These are phyloP conservation scores for Naganishia antarctica DNA, from an alignment of 768 basidiomycete species.

Conservation along the genomic window DNA sequence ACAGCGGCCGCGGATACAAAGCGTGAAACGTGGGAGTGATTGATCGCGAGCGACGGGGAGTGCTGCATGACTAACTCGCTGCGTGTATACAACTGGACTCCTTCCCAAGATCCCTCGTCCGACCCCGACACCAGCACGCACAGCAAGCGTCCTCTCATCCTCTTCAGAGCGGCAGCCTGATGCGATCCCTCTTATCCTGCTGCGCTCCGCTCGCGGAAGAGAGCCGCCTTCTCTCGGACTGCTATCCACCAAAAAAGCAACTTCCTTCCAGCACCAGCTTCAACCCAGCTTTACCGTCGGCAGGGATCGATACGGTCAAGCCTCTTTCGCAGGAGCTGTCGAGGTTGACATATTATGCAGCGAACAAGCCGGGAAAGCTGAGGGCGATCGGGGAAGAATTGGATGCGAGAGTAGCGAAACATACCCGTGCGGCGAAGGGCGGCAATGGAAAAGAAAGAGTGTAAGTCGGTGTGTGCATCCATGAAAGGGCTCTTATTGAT, in stretches of 20 bases:
- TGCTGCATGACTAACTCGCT: too few relatives aligned
- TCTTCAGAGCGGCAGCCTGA: too few relatives aligned
- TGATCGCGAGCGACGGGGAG: background rate
- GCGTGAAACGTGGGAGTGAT: constrained; percentile 11
- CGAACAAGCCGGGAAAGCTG: constrained; percentile 44
- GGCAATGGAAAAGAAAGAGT: constrained; percentile 75
- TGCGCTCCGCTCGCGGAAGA: constrained; percentile 54
- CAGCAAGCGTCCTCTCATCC: too few relatives aligned
- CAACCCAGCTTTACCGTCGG: constrained; percentile 8
- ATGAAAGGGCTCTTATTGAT: too few relatives aligned
- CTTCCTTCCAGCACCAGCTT: constrained; percentile 16
- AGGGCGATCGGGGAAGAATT: constrained; percentile 39
- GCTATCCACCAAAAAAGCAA: constrained; percentile 30
- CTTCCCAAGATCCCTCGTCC: background rate
- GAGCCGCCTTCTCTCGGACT: constrained; percentile 28
- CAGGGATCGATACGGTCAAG: constrained; percentile 37
- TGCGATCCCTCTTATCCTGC: constrained; percentile 49
- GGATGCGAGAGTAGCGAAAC: constrained; percentile 14
- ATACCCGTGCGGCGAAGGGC: constrained; percentile 48
- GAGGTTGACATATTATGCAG: constrained; percentile 42
- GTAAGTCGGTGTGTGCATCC: constrained; percentile 57
- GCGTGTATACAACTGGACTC: background rate
- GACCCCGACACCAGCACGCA: background rate
- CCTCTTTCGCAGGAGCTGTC: constrained; percentile 46
- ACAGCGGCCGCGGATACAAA: constrained; percentile 15